Evolutionary conservation across 441 rosid genomes (phyloP).

Genomic region (Manihot esculenta): DNA sequence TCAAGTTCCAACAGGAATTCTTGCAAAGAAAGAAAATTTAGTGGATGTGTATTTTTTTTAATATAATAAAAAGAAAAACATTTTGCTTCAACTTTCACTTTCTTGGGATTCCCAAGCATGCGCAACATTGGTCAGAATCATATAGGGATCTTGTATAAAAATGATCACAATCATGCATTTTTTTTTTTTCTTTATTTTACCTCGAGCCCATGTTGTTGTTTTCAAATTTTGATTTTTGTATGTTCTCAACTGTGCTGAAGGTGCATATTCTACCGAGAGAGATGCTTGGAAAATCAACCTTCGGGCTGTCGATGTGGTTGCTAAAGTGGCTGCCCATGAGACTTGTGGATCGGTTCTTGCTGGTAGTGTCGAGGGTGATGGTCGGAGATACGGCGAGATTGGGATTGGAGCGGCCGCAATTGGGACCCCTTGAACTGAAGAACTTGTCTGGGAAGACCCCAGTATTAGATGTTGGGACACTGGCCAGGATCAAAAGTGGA

Average conservation of each 20-base stretch:
- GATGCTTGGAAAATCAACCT: slow-evolving; percentile 80
- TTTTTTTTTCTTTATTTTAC: no score
- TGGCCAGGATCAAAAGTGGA: slow-evolving; percentile 69
- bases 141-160: slow-evolving; percentile 18
- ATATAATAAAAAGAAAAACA: slow-evolving; percentile 16
- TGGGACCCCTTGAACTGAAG: slow-evolving; percentile 84
- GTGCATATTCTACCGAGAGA: slow-evolving; percentile 90
- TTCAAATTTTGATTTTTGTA: background rate
- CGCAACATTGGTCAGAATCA: slow-evolving; percentile 42
- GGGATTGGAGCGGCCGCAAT: slow-evolving; percentile 63
- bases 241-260: slow-evolving; percentile 26
- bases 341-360: slow-evolving; percentile 63
- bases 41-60: background rate
- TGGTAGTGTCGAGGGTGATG: slow-evolving; percentile 50
- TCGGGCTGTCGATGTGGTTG: slow-evolving; percentile 67
- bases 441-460: slow-evolving; percentile 77
- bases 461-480: slow-evolving; percentile 76
- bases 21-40: background rate
- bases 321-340: slow-evolving; percentile 75
- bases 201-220: no score
- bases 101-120: slow-evolving; percentile 76
- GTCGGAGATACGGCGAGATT: slow-evolving; percentile 68
- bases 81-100: slow-evolving; percentile 41
- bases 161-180: slow-evolving; percentile 30
- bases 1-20: slow-evolving; percentile 18